These are phyloP conservation scores for Tylopilus rubrobrunneus DNA, from an alignment of 768 basidiomycete species.

Conservation along the genomic window DNA sequence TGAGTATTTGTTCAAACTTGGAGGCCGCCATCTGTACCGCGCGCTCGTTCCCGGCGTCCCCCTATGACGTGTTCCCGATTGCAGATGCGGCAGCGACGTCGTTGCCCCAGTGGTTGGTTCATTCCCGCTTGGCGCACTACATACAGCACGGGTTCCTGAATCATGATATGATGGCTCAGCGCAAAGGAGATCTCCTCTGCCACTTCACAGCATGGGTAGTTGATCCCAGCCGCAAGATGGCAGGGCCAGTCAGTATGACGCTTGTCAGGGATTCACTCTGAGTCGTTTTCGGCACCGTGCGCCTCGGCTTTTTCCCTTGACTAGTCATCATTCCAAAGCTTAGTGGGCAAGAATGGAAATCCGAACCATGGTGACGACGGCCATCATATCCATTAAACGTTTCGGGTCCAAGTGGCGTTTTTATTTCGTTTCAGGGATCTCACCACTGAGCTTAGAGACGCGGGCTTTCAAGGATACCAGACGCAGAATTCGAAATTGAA, in stretches of 20 bases:
- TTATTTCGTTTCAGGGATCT: background rate
- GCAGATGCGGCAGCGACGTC: background rate
- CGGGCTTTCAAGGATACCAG: too few relatives aligned
- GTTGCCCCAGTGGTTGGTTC: background rate
- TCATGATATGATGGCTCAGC: background rate
- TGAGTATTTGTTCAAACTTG: background rate
- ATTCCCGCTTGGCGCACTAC: background rate
- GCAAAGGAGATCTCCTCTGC: background rate
- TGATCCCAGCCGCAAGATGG: background rate
- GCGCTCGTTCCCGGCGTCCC: background rate
- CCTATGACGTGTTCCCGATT: background rate
- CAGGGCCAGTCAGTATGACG: background rate
- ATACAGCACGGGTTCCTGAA: background rate
- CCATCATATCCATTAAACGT: background rate
- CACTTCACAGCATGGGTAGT: background rate
- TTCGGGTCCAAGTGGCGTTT: background rate
- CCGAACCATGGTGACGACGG: background rate
- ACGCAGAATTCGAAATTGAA: background rate
- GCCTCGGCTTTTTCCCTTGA: too few relatives aligned
- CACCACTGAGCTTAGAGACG: too few relatives aligned
- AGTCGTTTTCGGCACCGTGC: background rate
- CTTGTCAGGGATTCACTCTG: too few relatives aligned
- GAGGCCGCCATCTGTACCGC: background rate
- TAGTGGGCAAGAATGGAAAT: background rate
- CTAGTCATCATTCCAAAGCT: too few relatives aligned